Evolutionary conservation across 2,329 filamentous ascomycete genomes (phyloP).

Genomic region (Pyricularia sp.): DNA sequence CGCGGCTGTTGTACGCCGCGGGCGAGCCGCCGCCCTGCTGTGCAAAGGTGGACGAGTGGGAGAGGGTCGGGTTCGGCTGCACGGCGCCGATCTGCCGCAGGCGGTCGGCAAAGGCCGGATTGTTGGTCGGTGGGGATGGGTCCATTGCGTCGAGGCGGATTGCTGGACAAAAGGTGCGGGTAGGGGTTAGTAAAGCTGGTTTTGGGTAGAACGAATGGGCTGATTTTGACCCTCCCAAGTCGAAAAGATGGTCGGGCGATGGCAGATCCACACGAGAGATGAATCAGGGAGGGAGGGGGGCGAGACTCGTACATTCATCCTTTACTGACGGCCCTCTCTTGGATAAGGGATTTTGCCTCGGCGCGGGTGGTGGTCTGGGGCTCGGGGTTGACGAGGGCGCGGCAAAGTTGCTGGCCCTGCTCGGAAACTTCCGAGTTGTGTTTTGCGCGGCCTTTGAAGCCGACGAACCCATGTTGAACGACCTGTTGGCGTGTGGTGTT

Average conservation of each 20-base stretch:
- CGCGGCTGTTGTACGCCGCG: slow-evolving; percentile 8
- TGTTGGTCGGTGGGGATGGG: slow-evolving; percentile 26
- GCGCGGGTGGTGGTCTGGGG: slow-evolving; percentile 6
- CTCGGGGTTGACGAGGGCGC: slow-evolving; percentile 10
- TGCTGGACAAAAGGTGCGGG: slow-evolving; percentile 16
- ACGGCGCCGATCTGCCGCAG: slow-evolving; percentile 45
- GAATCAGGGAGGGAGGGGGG: background rate
- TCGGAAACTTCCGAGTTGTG: slow-evolving; percentile 34
- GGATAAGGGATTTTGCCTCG: slow-evolving; percentile 4
- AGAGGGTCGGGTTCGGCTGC: slow-evolving; percentile 43
- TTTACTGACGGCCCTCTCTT: slow-evolving; percentile 11
- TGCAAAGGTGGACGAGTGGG: slow-evolving; percentile 37
- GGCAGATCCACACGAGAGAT: background rate
- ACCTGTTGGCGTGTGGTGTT: background rate
- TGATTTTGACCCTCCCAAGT: too few relatives aligned
- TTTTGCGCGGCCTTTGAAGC: slow-evolving; percentile 34
- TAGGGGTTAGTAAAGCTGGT: background rate
- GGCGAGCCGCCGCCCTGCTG: background rate
- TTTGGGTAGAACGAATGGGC: too few relatives aligned
- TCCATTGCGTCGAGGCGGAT: slow-evolving; percentile 29
- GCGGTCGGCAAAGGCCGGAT: slow-evolving; percentile 38
- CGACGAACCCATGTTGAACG: slow-evolving; percentile 30
- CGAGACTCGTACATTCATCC: slow-evolving; percentile 9
- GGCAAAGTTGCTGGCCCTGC: slow-evolving; percentile 21
- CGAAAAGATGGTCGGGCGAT: too few relatives aligned